Evolutionary conservation across 768 basidiomycete genomes (phyloP), one percentile per base, ranked within the genome.

Genomic region (Ephemerocybe angulata): DNA sequence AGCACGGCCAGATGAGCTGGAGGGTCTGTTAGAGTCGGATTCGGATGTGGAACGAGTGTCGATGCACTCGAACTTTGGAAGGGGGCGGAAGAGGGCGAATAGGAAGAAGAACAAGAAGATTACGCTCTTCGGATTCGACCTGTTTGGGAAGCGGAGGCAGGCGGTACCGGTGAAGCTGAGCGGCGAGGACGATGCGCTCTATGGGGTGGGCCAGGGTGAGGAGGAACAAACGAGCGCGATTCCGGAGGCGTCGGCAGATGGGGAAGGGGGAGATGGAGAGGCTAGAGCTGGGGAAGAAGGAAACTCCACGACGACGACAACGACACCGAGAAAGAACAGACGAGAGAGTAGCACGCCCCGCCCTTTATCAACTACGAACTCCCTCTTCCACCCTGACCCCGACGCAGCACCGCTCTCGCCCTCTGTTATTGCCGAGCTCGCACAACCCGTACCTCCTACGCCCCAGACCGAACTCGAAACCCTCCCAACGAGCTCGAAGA

Each of bases 351-450:
- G 27, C 10, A 15, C 50, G n/a, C 8, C 17, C 35, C 50, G 13
- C 22, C 37, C 50, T 21, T n/a, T 19, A 3, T 6, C 38, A 7
- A 43, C 52, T n/a, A n/a, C n/a, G n/a, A n/a, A n/a, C 50, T 62
- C 67, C 29, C 60, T 67, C 30, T 67, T 59, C 25, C 85, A 84
- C 4, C 76, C 87, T 40, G 88, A 89, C 67, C 83, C 84, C 0
- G 88, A 89, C 57, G 87, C 88, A 3, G 80, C 86, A 4, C 82
- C 82, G 1, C 71, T 90, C 13, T 85, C 86, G 49, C 67, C 80
- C 6, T 74, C 79, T 10, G 71, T 76, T 17, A 87, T 90, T 52
- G 78, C 75, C 49, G 73, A 72, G 27, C 61, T 85, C 33, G 77
- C 83, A n/a, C n/a, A n/a, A n/a, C n/a, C n/a, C n/a, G n/a, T n/a